Percentiles rank a stretch among this genome's conserved stretches.
These are phyloP conservation scores for Isabelozyma gotoi DNA, from an alignment of 805 yeast species.

Conservation along the genomic window DNA sequence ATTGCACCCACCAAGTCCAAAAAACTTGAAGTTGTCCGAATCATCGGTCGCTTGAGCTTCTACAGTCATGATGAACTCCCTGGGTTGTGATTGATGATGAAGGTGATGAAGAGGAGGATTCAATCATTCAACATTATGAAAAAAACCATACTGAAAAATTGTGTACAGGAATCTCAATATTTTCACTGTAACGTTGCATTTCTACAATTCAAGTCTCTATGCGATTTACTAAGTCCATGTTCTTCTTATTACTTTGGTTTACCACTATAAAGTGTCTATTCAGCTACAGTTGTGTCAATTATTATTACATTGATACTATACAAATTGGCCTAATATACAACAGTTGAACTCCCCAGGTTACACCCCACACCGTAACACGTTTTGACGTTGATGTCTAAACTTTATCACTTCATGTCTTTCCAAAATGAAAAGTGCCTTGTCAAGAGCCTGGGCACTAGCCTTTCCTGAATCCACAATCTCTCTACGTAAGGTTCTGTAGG, in stretches of 20 bases:
- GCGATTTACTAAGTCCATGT: no score
- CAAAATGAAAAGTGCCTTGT: constrained; percentile 75
- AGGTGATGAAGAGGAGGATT: not conserved
- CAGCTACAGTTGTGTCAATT: no score
- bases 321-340: not conserved
- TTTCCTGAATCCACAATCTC: constrained; percentile 74
- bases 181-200: no score
- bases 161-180: no score
- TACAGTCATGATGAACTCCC: constrained; percentile 8
- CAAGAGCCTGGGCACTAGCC: constrained; percentile 70
- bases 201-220: no score
- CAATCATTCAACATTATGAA: no score
- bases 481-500: constrained; percentile 75
- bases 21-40: constrained; percentile 56
- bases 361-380: constrained; percentile 73
- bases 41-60: constrained; percentile 21
- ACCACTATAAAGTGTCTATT: no score
- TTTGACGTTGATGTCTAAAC: constrained; percentile 83
- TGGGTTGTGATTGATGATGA: not conserved
- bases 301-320: not conserved
- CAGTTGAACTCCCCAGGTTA: constrained; percentile 15
- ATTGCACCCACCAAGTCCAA: constrained; percentile 95
- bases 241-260: no score
- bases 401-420: constrained; percentile 88
- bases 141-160: no score